Conservation (phyloP, 2,329 filamentous ascomycete species). For the Penicillium sp. region DNA sequence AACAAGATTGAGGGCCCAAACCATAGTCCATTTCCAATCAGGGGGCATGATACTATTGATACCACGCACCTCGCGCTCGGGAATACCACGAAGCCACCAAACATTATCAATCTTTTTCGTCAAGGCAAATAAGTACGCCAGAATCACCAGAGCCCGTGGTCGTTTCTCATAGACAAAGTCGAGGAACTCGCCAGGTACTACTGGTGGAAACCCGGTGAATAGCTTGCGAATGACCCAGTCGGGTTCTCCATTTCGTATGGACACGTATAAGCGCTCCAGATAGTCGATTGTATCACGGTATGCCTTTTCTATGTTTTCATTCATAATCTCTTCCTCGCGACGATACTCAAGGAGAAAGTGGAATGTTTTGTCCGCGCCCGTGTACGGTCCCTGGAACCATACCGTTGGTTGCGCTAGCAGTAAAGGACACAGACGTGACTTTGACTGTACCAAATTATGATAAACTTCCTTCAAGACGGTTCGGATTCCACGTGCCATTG, state of each 20-base stretch:
- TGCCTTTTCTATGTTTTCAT: conserved; percentile 2
- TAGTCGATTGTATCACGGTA: conserved; percentile 10
- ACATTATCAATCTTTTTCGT: conserved; percentile 13
- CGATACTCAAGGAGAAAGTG: conserved; percentile 15
- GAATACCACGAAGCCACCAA: conserved; percentile 24
- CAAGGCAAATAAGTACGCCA: conserved; percentile 34
- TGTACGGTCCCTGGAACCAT: conserved; percentile 4
- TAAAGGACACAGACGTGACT: conserved; percentile 13
- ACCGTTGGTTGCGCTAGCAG: conserved; percentile 10
- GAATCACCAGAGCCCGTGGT: conserved; percentile 33
- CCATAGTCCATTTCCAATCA: conserved; percentile 25
- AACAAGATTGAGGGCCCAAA: conserved; percentile 16
- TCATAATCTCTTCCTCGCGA: conserved; percentile 7
- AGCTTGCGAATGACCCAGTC: conserved; percentile 12
- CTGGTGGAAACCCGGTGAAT: conserved; percentile 32
- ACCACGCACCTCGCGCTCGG: conserved; percentile 21
- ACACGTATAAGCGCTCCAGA: conserved; percentile 12
- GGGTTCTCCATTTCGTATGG: conserved; percentile 1
- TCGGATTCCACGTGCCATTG: conserved; percentile 16
- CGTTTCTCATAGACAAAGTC: conserved; percentile 29
- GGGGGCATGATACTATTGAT: conserved; percentile 21
- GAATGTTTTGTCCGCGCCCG: conserved; percentile 5
- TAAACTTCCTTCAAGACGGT: conserved; percentile 12
- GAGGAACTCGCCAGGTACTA: conserved; percentile 29
- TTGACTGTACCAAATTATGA: conserved; percentile 7